Evolutionary conservation across 2,329 filamentous ascomycete genomes (phyloP).

Genomic region (Phoma sp.): DNA sequence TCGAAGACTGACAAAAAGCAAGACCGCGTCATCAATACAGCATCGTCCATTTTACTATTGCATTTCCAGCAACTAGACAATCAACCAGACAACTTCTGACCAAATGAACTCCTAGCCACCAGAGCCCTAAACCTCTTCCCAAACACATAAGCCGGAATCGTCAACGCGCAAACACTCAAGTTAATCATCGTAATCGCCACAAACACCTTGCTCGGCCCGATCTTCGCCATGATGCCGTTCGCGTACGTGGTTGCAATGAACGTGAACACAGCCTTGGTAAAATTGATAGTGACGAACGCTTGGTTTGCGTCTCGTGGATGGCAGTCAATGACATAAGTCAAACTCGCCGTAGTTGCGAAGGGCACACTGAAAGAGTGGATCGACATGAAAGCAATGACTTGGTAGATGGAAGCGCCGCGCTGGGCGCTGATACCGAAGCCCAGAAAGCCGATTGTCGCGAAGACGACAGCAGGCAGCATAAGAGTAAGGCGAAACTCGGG

Average conservation of each 20-base stretch:
- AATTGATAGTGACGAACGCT: constrained; percentile 53
- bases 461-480: constrained; percentile 41
- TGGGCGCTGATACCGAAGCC: constrained; percentile 50
- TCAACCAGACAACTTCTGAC: constrained; percentile 24
- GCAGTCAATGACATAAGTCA: constrained; percentile 53
- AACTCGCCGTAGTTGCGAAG: constrained; percentile 47
- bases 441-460: constrained; percentile 49
- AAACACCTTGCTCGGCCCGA: constrained; percentile 70
- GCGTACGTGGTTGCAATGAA: constrained; percentile 77
- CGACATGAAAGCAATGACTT: constrained; percentile 45
- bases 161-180: constrained; percentile 73
- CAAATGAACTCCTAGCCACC: constrained; percentile 30
- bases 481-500: constrained; percentile 75
- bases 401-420: constrained; percentile 32
- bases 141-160: constrained; percentile 67
- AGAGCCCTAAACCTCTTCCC: constrained; percentile 44
- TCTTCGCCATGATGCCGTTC: constrained; percentile 70
- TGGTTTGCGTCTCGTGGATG: constrained; percentile 50
- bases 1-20: too few relatives aligned
- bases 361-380: constrained; percentile 48
- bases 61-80: background rate
- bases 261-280: constrained; percentile 49
- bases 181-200: constrained; percentile 75
- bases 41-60: too few relatives aligned
- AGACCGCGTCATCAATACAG: too few relatives aligned